Conservation (phyloP, 257 asterid species). For the Fraxinus cuspidata region DNA sequence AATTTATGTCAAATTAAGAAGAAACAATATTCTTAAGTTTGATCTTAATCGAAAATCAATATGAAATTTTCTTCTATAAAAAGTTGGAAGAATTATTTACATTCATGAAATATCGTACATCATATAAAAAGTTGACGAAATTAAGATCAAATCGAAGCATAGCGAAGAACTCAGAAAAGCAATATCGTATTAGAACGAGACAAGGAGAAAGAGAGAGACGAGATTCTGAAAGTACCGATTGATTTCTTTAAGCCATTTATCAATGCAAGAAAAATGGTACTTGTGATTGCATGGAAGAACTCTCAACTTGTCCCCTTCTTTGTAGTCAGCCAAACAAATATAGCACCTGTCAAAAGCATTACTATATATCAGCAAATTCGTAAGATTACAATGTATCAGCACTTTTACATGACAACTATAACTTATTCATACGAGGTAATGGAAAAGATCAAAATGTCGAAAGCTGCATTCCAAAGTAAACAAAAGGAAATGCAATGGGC, state of each 20-base stretch:
- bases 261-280: slow-evolving; percentile 64
- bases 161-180: slow-evolving; percentile 15
- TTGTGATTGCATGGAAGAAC: slow-evolving; percentile 84
- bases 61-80: too few species aligned
- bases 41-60: too few species aligned
- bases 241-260: slow-evolving; percentile 86
- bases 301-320: slow-evolving; percentile 69
- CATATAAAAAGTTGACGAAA: not conserved
- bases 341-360: slow-evolving; percentile 55
- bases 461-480: too few species aligned
- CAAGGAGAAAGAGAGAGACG: not conserved
- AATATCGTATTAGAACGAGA: not conserved
- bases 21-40: too few species aligned
- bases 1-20: too few species aligned
- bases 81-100: not conserved
- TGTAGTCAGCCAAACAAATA: slow-evolving; percentile 72
- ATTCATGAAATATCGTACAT: not conserved
- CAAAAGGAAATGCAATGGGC: too few species aligned
- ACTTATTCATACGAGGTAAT: too few species aligned
- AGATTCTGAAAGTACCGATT: slow-evolving; percentile 51
- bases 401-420: not conserved
- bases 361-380: not conserved
- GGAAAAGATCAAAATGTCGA: too few species aligned
- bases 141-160: too few species aligned
- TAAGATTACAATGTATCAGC: not conserved